Conservation (phyloP, 2,329 filamentous ascomycete genomes). For the Botrytis aclada region DNA sequence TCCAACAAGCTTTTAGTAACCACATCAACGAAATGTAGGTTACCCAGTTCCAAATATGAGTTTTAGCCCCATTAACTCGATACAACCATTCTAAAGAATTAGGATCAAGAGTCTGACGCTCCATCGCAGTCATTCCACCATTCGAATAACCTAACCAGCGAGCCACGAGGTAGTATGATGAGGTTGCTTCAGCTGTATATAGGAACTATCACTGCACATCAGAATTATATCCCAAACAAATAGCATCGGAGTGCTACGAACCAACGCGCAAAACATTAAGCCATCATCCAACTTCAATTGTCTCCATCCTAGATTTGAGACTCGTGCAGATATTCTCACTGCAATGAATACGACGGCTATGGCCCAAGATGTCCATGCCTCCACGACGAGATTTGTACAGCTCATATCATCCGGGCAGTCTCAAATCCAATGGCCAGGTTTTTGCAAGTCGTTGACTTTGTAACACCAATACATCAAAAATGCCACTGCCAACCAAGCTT, state of each 20-base stretch:
- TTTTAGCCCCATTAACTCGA: slow-evolving; percentile 13
- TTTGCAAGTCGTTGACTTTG: background rate
- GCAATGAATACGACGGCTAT: slow-evolving; percentile 5
- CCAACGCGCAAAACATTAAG: slow-evolving; percentile 7
- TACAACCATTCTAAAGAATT: slow-evolving; percentile 13
- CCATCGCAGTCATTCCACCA: background rate
- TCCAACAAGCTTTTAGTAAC: slow-evolving; percentile 14
- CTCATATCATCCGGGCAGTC: slow-evolving; percentile 9
- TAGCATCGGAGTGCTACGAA: background rate
- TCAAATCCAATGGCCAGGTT: slow-evolving; percentile 1
- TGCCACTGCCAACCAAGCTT: background rate
- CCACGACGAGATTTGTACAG: slow-evolving; percentile 4
- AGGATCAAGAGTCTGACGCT: slow-evolving; percentile 10
- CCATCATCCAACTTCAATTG: slow-evolving; percentile 6
- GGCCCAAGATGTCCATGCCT: slow-evolving; percentile 15
- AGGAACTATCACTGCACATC: slow-evolving; percentile 1
- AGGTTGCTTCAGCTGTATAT: slow-evolving; percentile 9
- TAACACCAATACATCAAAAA: background rate
- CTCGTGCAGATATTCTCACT: background rate
- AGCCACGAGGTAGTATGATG: background rate
- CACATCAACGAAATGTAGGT: slow-evolving; percentile 10
- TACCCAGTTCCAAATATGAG: slow-evolving; percentile 11
- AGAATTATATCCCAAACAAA: background rate
- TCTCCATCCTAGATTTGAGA: slow-evolving; percentile 11
- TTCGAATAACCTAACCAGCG: slow-evolving; percentile 10